These are phyloP conservation scores for Penicillium daleae DNA, from an alignment of 495 filamentous ascomycete species.

Conservation along the genomic window DNA sequence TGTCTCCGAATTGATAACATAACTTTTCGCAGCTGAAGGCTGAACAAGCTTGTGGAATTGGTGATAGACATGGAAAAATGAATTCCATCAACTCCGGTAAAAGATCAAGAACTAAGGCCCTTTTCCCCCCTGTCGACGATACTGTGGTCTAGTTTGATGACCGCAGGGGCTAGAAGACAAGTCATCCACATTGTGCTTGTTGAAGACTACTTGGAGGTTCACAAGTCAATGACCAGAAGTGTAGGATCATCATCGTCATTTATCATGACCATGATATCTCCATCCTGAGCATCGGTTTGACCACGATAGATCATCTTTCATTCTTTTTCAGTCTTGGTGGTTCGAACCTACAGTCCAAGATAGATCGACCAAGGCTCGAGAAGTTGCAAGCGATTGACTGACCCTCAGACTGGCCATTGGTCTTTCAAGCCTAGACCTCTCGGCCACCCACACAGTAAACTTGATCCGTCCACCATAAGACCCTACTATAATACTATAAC, in stretches of 20 bases:
- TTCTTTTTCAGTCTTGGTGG: background rate
- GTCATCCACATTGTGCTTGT: background rate
- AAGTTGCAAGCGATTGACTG: no score
- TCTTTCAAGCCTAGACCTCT: no score
- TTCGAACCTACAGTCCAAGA: background rate
- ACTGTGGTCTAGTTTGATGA: no score
- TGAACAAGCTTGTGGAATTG: background rate
- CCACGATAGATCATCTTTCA: background rate
- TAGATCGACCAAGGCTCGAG: background rate
- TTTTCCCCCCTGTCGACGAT: no score
- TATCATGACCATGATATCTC: background rate
- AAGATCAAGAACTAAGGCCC: background rate
- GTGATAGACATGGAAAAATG: background rate
- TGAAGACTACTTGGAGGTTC: no score
- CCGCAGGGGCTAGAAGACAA: background rate
- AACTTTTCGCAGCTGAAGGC: background rate
- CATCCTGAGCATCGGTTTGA: background rate
- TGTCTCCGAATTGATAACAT: background rate
- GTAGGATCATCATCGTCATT: no score
- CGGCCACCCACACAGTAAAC: background rate
- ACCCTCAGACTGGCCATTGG: background rate
- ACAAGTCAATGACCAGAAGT: no score
- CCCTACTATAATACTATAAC: no score
- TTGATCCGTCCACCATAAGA: slow-evolving; percentile 3
- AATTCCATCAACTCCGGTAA: background rate